Base-by-base conservation (phyloP, 345 rosid genomes). In the Dovyalis caffra region DNA sequence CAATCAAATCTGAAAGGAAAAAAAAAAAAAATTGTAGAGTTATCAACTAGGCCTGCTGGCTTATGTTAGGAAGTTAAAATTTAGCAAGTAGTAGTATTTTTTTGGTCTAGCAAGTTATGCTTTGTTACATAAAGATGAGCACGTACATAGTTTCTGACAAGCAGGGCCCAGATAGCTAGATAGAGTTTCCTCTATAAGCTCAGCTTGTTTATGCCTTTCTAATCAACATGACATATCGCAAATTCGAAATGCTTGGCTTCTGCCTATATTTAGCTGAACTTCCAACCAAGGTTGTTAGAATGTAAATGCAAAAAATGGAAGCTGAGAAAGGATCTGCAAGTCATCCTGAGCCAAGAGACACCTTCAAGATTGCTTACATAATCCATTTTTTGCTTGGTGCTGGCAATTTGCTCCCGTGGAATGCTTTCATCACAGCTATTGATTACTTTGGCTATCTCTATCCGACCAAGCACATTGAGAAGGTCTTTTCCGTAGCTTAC, bases 341-440 rank as follows among this genome's bases (percentile, higher is more conserved):
- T 68, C 85, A 83, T 74, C 67, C 81, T 20, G 87, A 81, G 81
- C 84, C 87, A 64, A 86, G 78, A 81, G 97, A 92, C 81, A 72
- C 88, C 65, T 92, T 72, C 84, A 90, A 77, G 83, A 75, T 87
- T 34, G 97, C 96, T 43, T 95, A 92, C 73, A 76, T 86, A 72
- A 88, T 92, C 77, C 96, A 95, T 83, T 92, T 91, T 87, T 78
- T 95, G 77, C 89, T 95, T 40, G 99, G 99, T 62, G 96, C 93
- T 21, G 98, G 97, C 45, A 92, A 91, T 85, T 86, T 95, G 79
- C 94, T 91, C 76, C 99, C 99, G 2, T 95, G 99, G 98, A 95
- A 95, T 77, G 88, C 94, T 73, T 91, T 89, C 60, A 95, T 95
- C 83, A 95, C 94, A 1, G 98, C 97, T 21, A 87, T 89, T 28